Evolutionary conservation across 768 basidiomycete genomes (phyloP), one percentile per base, ranked within the genome.

Genomic region (Calocybe indica): DNA sequence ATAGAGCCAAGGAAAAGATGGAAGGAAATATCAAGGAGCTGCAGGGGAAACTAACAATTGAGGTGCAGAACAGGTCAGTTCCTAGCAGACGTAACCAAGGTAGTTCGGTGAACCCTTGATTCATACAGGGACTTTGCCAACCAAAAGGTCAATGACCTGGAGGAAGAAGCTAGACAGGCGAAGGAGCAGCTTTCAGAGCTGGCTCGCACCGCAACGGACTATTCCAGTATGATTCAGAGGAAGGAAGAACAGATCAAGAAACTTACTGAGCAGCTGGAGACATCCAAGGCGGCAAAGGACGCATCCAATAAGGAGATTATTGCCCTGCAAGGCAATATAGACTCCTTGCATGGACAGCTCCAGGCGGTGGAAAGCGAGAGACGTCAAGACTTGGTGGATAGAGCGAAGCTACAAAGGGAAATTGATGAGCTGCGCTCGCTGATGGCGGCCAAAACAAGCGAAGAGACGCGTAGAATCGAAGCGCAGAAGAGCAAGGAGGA

Each of bases 401-500:
- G 79, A 28, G 68, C 68, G 28, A 87, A 83, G 57, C 70, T 95
- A 2, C 83, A 90, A 57, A 77, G 74, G 36, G 94, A 96, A 63
- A 70, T 96, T 8, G 93, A 95, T 56, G 86, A 90, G 51, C 73
- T 98, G 6, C 84, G 93, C 6, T 70, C 78, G n/a, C 68, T 88
- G 10, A 79, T 96, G 69, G 83, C 85, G 40, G 87, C 88, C 1
- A 96, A 92, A 63, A 78, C 84, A 0, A 84, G 82, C 22, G 93
- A 97, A 62, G 93, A 92, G 57, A 85, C 80, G 7, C 83, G 85
- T 30, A 79, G 89, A 12, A 78, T 75, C 32, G 89, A 96, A 59
- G 91, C 83, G 0, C 90, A 92, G 62, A 85, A 83, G 64, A 86
- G 87, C 65, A 90, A 85, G 57, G 93, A 97, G 54, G 73, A 80